Evolutionary conservation across 2,329 filamentous ascomycete genomes (phyloP).

Genomic region (Cyclaneusma minus): DNA sequence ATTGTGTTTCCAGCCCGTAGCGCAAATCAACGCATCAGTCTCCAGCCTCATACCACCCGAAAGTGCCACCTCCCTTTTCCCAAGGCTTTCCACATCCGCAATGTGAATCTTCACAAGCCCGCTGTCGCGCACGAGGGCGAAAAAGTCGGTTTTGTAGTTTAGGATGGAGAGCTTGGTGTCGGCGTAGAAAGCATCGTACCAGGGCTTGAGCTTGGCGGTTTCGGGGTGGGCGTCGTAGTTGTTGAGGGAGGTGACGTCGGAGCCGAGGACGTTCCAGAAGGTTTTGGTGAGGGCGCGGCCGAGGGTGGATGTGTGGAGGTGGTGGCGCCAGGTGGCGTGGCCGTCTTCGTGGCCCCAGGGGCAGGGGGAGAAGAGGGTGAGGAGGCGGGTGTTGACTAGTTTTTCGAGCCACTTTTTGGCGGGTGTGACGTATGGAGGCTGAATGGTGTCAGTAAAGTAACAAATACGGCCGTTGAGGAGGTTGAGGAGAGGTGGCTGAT

Average conservation of each 20-base stretch:
- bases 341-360: constrained; percentile 53
- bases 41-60: constrained; percentile 29
- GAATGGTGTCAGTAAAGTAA: too few relatives aligned
- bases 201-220: constrained; percentile 36
- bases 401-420: constrained; percentile 54
- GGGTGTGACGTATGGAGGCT: constrained; percentile 49
- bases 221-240: constrained; percentile 37
- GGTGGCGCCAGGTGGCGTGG: constrained; percentile 33
- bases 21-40: constrained; percentile 36
- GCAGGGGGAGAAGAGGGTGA: constrained; percentile 64
- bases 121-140: constrained; percentile 35
- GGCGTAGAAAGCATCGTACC: constrained; percentile 33
- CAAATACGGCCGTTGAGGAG: too few relatives aligned
- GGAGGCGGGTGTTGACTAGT: constrained; percentile 46
- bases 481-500: too few relatives aligned
- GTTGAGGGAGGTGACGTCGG: constrained; percentile 37
- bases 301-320: constrained; percentile 40
- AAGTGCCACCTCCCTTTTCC: constrained; percentile 30
- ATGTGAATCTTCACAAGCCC: constrained; percentile 37
- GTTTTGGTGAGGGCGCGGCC: constrained; percentile 37
- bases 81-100: constrained; percentile 32
- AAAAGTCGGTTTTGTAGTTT: constrained; percentile 42
- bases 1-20: constrained; percentile 41
- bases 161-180: constrained; percentile 40
- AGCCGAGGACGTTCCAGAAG: constrained; percentile 42